A percentile compares a stretch with the other conserved stretches of the same genome.
Conservation (phyloP, 495 filamentous ascomycete species). For the Aspergillus nanangensis region DNA sequence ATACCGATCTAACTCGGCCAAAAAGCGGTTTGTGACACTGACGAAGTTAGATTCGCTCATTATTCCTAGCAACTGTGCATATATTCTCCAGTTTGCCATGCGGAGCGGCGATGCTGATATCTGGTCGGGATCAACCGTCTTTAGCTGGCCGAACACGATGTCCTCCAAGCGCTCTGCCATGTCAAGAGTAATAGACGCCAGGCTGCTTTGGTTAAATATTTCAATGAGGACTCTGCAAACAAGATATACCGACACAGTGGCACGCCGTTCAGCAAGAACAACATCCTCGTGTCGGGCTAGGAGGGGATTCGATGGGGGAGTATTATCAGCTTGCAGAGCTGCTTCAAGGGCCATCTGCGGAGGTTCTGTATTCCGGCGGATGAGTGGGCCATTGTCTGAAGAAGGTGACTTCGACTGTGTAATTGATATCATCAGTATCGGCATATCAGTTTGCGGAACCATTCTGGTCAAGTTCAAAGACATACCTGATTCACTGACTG, state of each 20-base stretch:
- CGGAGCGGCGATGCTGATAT: slow-evolving; percentile 73
- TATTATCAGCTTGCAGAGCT: slow-evolving; percentile 20
- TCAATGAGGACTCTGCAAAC: slow-evolving; percentile 92
- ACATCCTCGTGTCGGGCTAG: slow-evolving; percentile 63
- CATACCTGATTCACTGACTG: slow-evolving; percentile 61
- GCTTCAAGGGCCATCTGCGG: slow-evolving; percentile 28
- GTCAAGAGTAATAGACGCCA: slow-evolving; percentile 75
- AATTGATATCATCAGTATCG: too few relatives aligned
- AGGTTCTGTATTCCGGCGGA: slow-evolving; percentile 54
- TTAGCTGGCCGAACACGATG: slow-evolving; percentile 90
- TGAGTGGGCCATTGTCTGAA: slow-evolving; percentile 34
- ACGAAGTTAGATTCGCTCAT: slow-evolving; percentile 92
- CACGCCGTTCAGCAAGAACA: slow-evolving; percentile 75
- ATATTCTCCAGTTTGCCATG: slow-evolving; percentile 91
- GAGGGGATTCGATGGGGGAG: slow-evolving; percentile 26
- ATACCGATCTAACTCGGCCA: slow-evolving; percentile 70
- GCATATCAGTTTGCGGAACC: too few relatives aligned
- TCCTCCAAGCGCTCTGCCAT: slow-evolving; percentile 89
- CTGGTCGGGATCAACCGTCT: slow-evolving; percentile 78
- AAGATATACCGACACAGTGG: slow-evolving; percentile 89
- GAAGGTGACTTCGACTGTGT: slow-evolving; percentile 23
- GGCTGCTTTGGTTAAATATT: slow-evolving; percentile 83
- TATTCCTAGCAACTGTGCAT: slow-evolving; percentile 82
- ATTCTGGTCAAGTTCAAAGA: too few relatives aligned
- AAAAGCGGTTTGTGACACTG: slow-evolving; percentile 75